A percentile compares a stretch with the other conserved stretches of the same genome.
Conservation (phyloP, 352 stramenopile species). For the Globisporangium abappressorium region DNA sequence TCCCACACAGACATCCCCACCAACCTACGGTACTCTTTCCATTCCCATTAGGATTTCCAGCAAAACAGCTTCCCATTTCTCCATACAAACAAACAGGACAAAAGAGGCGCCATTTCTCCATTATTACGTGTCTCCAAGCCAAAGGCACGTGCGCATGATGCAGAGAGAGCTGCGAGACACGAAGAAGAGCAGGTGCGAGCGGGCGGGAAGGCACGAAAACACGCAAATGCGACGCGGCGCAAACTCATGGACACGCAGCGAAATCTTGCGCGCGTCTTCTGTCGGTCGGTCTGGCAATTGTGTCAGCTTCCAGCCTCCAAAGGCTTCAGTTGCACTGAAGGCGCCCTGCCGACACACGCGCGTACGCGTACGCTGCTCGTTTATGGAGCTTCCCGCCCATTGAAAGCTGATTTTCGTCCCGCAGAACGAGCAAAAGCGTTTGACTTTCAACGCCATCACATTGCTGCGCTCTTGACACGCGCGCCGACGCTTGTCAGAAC, state of each 20-base stretch:
- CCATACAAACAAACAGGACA: background rate
- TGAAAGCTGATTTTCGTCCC: background rate
- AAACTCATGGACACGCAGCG: background rate
- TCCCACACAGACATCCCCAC: background rate
- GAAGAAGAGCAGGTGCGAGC: background rate
- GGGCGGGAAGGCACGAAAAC: background rate
- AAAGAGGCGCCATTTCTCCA: background rate
- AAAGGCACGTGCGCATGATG: constrained; percentile 5
- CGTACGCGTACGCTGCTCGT: background rate
- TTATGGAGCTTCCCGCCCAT: background rate
- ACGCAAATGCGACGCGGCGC: background rate
- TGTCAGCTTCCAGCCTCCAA: background rate
- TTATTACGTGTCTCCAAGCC: background rate
- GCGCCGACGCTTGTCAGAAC: too few species aligned
- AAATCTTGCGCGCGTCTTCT: background rate
- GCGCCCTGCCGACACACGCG: background rate
- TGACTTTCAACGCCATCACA: too few species aligned
- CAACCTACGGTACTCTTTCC: background rate
- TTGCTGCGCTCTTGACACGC: too few species aligned
- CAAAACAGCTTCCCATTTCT: background rate
- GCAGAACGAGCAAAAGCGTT: too few species aligned
- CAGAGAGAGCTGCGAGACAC: background rate
- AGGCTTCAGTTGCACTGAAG: background rate
- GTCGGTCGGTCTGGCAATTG: background rate
- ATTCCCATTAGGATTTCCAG: background rate